Conservation (phyloP, 2,329 filamentous ascomycete species). For the Colletotrichum cordylinicola region DNA sequence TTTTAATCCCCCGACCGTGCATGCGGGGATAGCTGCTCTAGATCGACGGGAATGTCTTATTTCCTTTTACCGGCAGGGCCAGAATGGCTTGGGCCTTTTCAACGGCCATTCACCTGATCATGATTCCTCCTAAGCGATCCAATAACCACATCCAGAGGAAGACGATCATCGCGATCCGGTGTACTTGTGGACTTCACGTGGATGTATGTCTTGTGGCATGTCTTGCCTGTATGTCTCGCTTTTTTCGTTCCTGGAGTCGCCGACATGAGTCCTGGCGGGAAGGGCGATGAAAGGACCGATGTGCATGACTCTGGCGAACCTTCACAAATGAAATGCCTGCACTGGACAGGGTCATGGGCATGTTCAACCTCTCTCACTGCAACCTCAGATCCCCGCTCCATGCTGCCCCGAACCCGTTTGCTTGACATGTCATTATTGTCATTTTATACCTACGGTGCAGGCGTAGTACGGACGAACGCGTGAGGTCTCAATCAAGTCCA, state of each 20-base stretch:
- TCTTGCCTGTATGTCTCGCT: neutral
- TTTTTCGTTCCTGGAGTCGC: neutral
- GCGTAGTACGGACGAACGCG: neutral
- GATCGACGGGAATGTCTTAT: neutral
- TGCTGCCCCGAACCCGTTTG: neutral
- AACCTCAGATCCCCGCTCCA: constrained; percentile 1
- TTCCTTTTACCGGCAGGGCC: neutral
- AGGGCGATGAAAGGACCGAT: neutral
- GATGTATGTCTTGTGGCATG: neutral
- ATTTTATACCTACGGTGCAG: neutral
- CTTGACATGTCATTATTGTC: neutral
- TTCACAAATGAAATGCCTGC: neutral
- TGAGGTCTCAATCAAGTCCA: neutral
- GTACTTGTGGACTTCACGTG: neutral
- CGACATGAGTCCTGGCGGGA: neutral
- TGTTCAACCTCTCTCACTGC: neutral
- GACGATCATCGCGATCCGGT: neutral
- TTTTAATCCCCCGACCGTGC: constrained; percentile 14
- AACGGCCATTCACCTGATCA: neutral
- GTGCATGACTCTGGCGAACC: neutral
- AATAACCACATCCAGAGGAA: neutral
- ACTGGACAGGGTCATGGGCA: neutral
- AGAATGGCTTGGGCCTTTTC: neutral
- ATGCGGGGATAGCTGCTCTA: constrained; percentile 6
- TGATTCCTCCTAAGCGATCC: neutral